Percentiles rank a stretch among this genome's conserved stretches.
Evolutionary conservation across 805 yeast genomes (phyloP).

Genomic region (Metschnikowia lachancei): DNA sequence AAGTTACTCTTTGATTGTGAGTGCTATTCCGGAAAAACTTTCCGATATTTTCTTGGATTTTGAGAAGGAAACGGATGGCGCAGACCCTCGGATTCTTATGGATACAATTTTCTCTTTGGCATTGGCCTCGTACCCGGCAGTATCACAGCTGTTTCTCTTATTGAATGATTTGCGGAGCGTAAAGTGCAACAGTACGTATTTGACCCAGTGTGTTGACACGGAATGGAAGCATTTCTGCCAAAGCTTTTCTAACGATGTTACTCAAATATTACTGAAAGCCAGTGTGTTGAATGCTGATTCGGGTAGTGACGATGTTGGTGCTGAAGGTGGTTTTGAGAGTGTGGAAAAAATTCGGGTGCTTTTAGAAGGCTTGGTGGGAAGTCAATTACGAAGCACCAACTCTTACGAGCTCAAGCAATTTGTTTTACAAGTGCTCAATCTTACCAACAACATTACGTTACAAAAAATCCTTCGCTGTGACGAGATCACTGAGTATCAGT

Average conservation of each 20-base stretch:
- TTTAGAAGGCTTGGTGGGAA: constrained; percentile 17
- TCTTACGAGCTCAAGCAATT: constrained; percentile 26
- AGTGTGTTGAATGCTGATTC: constrained; percentile 17
- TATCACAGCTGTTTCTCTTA: constrained; percentile 32
- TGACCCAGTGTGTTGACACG: constrained; percentile 19
- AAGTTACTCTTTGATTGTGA: constrained; percentile 2
- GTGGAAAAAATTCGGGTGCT: constrained; percentile 20
- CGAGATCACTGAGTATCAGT: constrained; percentile 38
- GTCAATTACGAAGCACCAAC: constrained; percentile 29
- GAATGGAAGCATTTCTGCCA: constrained; percentile 24
- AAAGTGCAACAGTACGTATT: constrained; percentile 12
- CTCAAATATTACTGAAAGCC: constrained; percentile 16
- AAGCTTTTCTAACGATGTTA: constrained; percentile 21
- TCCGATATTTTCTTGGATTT: constrained; percentile 25
- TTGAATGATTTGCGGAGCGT: constrained; percentile 36
- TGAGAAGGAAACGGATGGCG: constrained; percentile 20
- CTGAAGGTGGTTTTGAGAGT: constrained; percentile 13
- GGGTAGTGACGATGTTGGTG: constrained; percentile 9
- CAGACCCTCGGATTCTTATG: constrained; percentile 21
- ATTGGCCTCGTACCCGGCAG: constrained; percentile 31
- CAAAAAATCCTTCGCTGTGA: constrained; percentile 24
- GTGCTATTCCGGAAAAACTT: constrained; percentile 23
- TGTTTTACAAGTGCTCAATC: constrained; percentile 27
- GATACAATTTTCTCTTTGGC: constrained; percentile 33
- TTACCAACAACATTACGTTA: constrained; percentile 29